phyloP scores from a whole-genome alignment of 306 rosid species.

The Oemleria cerasiformis region DNA sequence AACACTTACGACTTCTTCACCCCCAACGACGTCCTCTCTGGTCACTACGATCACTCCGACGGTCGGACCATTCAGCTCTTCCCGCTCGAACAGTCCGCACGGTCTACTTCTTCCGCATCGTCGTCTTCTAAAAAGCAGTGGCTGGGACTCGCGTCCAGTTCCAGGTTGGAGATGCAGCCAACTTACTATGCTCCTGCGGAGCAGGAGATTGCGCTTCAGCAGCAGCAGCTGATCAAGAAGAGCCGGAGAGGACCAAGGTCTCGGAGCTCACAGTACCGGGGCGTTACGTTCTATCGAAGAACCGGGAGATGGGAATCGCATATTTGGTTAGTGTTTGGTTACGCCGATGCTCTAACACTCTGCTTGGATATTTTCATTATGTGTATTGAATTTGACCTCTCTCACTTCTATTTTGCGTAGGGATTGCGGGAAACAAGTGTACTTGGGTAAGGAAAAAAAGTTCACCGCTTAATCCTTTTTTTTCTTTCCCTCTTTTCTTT shows the following conservation, averaged over 20 bases:
- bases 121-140: conserved; percentile 36
- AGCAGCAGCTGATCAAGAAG: conserved; percentile 57
- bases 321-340: conserved; percentile 57
- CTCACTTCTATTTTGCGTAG: conserved; percentile 35
- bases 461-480: not conserved
- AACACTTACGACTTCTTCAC: conserved; percentile 51
- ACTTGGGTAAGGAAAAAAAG: conserved; percentile 61
- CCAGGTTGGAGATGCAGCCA: conserved; percentile 15
- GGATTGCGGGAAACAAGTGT: conserved; percentile 94
- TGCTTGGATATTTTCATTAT: not conserved
- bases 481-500: not conserved
- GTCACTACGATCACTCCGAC: not conserved
- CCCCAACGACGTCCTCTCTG: conserved; percentile 17
- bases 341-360: not conserved
- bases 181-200: conserved; percentile 27
- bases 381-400: conserved; percentile 3
- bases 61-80: conserved; percentile 66
- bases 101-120: conserved; percentile 17
- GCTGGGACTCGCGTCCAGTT: conserved; percentile 24
- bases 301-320: conserved; percentile 99
- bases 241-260: conserved; percentile 93
- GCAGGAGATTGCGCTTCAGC: conserved; percentile 34
- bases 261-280: conserved; percentile 91
- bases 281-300: conserved; percentile 85
- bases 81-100: conserved; percentile 26